Conservation (phyloP, 2,329 filamentous ascomycete species). For the Aspergillus eucalypticola region DNA sequence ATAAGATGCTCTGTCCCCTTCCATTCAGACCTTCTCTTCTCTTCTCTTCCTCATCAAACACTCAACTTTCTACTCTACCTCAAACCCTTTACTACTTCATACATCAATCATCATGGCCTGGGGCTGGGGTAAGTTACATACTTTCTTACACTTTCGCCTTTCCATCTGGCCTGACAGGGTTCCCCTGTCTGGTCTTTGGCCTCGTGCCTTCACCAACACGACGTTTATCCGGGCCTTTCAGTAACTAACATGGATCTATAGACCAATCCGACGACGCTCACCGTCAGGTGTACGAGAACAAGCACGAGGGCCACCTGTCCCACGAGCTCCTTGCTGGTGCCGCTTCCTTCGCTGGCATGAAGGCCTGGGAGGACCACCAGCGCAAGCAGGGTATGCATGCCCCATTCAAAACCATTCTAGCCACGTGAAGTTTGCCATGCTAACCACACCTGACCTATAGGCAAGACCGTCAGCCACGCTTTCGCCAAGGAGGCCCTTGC, state of each 20-base stretch:
- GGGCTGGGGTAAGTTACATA: slow-evolving; percentile 34
- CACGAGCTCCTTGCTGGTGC: slow-evolving; percentile 76
- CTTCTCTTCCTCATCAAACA: background rate
- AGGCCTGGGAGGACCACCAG: slow-evolving; percentile 75
- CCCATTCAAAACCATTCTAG: background rate
- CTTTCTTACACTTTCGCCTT: background rate
- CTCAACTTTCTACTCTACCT: slow-evolving; percentile 6
- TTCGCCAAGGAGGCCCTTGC: slow-evolving; percentile 78
- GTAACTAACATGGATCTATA: slow-evolving; percentile 25
- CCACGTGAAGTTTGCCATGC: background rate
- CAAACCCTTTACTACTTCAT: background rate
- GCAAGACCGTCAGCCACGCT: slow-evolving; percentile 68
- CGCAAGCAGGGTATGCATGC: slow-evolving; percentile 61
- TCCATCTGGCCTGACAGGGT: background rate
- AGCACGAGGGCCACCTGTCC: slow-evolving; percentile 64
- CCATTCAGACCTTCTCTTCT: background rate
- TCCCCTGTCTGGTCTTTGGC: background rate
- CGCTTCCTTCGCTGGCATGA: slow-evolving; percentile 77
- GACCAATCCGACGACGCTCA: slow-evolving; percentile 57
- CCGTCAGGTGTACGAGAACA: slow-evolving; percentile 54
- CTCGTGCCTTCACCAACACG: background rate
- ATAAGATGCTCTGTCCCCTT: slow-evolving; percentile 4
- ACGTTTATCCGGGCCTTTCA: background rate
- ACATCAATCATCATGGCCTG: slow-evolving; percentile 35
- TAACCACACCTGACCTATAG: slow-evolving; percentile 38